A percentile compares a stretch with the other conserved stretches of the same genome.
Conservation (phyloP, 345 rosid species). For the Lepidium didymum region DNA sequence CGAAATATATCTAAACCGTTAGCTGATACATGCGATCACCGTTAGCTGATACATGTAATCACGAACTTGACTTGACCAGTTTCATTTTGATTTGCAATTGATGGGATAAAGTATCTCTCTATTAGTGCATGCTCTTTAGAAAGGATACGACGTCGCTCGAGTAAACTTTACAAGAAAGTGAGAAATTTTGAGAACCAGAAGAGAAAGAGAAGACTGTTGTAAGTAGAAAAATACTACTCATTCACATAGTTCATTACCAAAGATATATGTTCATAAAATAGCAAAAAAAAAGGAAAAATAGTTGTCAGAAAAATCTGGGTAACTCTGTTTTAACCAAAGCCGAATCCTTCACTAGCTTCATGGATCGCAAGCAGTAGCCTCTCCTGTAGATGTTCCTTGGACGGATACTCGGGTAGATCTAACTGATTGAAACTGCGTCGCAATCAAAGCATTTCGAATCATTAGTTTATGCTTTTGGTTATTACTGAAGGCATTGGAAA, state of each 20-base stretch:
- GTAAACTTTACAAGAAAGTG: neutral
- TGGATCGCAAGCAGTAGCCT: constrained; percentile 91
- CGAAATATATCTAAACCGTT: too few species aligned
- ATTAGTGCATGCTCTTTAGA: neutral
- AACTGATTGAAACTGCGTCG: constrained; percentile 86
- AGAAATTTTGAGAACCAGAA: neutral
- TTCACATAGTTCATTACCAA: constrained; percentile 11
- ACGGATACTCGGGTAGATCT: constrained; percentile 94
- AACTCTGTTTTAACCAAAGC: constrained; percentile 54
- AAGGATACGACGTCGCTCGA: neutral
- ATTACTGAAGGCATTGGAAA: neutral
- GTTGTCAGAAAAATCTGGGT: neutral
- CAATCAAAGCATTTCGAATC: neutral
- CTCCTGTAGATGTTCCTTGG: constrained; percentile 82
- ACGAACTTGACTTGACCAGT: too few species aligned
- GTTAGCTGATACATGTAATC: too few species aligned
- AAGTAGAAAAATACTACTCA: constrained; percentile 5
- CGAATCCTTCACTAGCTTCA: constrained; percentile 93
- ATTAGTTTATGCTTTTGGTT: neutral
- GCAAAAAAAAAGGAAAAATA: neutral
- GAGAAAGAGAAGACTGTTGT: neutral
- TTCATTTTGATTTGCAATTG: neutral
- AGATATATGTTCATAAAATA: neutral
- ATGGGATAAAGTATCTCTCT: neutral
- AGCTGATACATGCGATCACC: too few species aligned